Conservation (phyloP, 495 filamentous ascomycete species). For the Apiosordaria backusii region DNA sequence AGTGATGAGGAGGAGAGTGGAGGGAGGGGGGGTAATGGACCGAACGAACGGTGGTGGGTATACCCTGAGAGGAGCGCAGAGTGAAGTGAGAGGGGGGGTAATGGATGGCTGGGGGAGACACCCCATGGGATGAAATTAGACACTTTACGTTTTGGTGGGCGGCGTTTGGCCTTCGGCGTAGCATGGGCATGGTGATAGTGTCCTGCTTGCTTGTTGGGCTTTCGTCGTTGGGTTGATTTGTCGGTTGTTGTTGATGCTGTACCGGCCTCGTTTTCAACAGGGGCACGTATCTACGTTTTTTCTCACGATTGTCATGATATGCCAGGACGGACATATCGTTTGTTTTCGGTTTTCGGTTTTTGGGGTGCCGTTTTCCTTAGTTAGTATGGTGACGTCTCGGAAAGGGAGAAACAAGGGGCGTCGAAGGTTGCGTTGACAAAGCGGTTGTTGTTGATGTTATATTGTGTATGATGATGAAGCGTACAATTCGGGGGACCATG, state of each 20-base stretch:
- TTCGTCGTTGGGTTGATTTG: neutral
- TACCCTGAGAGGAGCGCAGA: too few relatives aligned
- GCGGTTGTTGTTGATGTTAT: neutral
- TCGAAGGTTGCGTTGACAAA: neutral
- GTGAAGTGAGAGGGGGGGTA: neutral
- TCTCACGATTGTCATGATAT: neutral
- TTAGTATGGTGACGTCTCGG: neutral
- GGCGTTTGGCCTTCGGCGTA: neutral
- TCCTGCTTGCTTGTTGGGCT: neutral
- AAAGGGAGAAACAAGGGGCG: neutral
- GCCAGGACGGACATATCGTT: neutral
- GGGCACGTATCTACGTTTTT: neutral
- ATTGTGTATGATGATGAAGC: neutral
- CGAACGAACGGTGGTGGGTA: too few relatives aligned
- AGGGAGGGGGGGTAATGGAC: neutral
- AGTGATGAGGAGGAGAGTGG: neutral
- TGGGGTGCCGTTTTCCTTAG: neutral
- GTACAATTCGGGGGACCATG: neutral
- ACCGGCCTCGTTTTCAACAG: neutral
- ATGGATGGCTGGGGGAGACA: too few relatives aligned
- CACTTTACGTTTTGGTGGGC: neutral
- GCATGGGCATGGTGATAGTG: neutral
- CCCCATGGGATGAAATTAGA: too few relatives aligned
- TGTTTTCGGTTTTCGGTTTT: conserved; percentile 4
- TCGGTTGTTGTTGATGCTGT: conserved; percentile 5